phyloP scores from a whole-genome alignment of 768 basidiomycete species.

The Erythrobasidium yunnanense region DNA sequence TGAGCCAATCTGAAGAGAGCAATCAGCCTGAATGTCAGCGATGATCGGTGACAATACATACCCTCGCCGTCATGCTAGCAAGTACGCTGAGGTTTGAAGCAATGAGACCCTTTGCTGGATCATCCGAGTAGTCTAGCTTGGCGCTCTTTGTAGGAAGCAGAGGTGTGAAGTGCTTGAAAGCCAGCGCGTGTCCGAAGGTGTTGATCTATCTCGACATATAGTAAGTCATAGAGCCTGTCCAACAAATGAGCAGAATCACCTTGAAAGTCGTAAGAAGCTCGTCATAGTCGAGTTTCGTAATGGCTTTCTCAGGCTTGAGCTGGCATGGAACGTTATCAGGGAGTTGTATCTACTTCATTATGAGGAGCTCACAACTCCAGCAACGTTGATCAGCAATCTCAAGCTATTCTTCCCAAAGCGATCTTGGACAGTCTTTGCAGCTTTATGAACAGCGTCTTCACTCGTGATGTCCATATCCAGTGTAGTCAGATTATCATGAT shows the following conservation, averaged over 20 bases:
- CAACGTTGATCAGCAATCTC: slow-evolving; percentile 42
- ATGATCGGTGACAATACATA: slow-evolving; percentile 32
- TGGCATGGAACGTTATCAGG: slow-evolving; percentile 28
- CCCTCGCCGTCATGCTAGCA: slow-evolving; percentile 43
- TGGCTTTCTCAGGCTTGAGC: slow-evolving; percentile 45
- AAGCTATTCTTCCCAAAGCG: slow-evolving; percentile 40
- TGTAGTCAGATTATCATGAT: slow-evolving; percentile 38
- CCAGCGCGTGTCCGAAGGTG: slow-evolving; percentile 44
- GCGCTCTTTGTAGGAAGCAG: slow-evolving; percentile 41
- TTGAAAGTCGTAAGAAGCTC: slow-evolving; percentile 41
- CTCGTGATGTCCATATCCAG: slow-evolving; percentile 40
- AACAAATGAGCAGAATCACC: slow-evolving; percentile 6
- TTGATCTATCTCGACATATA: slow-evolving; percentile 39
- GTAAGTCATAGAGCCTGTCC: neutral
- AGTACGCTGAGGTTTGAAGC: slow-evolving; percentile 38
- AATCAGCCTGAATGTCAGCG: neutral
- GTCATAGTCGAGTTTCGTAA: slow-evolving; percentile 38
- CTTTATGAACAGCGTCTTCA: slow-evolving; percentile 41
- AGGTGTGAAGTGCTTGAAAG: slow-evolving; percentile 45
- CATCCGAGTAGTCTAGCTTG: slow-evolving; percentile 29
- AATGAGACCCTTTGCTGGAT: slow-evolving; percentile 41
- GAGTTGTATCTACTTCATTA: neutral
- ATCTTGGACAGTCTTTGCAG: slow-evolving; percentile 40
- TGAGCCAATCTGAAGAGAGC: slow-evolving; percentile 14
- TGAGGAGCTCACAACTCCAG: slow-evolving; percentile 40